Conservation (phyloP, 371 early-diverging fungal genomes). For the Mortierella sp. region DNA sequence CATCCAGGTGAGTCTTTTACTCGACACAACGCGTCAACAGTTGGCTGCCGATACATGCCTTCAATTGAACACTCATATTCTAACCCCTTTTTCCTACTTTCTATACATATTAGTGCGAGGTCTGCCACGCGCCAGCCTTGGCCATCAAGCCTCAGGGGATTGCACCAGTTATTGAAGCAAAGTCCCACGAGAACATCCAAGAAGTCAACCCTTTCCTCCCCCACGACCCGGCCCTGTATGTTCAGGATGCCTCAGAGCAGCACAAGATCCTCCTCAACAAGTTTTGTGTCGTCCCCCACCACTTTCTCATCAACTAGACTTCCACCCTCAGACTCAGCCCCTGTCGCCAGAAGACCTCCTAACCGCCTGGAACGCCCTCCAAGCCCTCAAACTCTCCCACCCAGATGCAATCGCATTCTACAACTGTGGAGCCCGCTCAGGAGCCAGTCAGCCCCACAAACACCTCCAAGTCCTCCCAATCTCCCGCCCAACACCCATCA, state of each 20-base stretch:
- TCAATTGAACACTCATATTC: background rate
- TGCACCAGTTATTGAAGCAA: conserved; percentile 38
- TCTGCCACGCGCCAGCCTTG: conserved; percentile 66
- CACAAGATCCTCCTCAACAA: conserved; percentile 82
- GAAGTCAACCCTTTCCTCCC: conserved; percentile 78
- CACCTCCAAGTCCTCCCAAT: conserved; percentile 81
- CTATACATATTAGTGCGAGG: conserved; percentile 53
- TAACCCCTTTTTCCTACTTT: background rate
- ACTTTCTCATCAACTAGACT: conserved; percentile 76
- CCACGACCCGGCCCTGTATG: conserved; percentile 70
- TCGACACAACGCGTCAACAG: background rate
- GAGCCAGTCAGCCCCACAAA: conserved; percentile 82
- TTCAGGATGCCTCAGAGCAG: conserved; percentile 64
- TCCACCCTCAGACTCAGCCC: conserved; percentile 73
- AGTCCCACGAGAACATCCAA: conserved; percentile 29
- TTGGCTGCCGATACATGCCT: background rate
- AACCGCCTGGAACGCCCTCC: conserved; percentile 67
- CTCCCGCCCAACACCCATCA: conserved; percentile 66
- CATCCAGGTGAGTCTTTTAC: conserved; percentile 21
- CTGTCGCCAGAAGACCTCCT: conserved; percentile 71
- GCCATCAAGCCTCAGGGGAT: conserved; percentile 62
- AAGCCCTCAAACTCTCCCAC: conserved; percentile 53
- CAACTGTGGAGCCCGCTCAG: conserved; percentile 80
- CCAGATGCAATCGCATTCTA: conserved; percentile 71
- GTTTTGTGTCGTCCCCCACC: conserved; percentile 77